Evolutionary conservation across 1,284 basidiomycete genomes (phyloP).

Genomic region (Pseudozyma pruni): DNA sequence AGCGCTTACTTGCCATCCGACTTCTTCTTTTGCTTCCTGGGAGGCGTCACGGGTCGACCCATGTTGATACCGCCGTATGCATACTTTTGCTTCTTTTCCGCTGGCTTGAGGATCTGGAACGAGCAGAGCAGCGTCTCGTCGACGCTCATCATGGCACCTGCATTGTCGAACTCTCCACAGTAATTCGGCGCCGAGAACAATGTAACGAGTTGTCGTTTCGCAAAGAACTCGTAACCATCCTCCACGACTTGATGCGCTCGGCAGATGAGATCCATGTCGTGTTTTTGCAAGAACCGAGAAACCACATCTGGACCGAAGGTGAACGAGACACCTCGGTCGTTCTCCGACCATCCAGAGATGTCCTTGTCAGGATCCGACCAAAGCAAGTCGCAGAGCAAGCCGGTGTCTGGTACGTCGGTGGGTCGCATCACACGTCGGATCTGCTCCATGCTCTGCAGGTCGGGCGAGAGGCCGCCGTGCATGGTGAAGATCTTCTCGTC

Average conservation of each 20-base stretch:
- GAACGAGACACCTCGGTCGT: slow-evolving; percentile 96
- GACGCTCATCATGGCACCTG: slow-evolving; percentile 99
- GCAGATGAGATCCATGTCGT: slow-evolving; percentile 98
- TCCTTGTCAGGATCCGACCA: slow-evolving; percentile 99
- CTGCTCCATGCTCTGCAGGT: slow-evolving; percentile 99
- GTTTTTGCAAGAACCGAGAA: slow-evolving; percentile 96
- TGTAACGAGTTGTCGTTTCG: slow-evolving; percentile 95
- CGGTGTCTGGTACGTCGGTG: slow-evolving; percentile 98
- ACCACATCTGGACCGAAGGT: slow-evolving; percentile 99
- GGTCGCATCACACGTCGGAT: slow-evolving; percentile 99
- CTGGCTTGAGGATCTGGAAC: slow-evolving; percentile 95
- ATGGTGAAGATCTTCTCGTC: slow-evolving; percentile 94
- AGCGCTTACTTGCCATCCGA: slow-evolving; percentile 62
- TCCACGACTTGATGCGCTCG: slow-evolving; percentile 99
- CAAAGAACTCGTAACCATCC: slow-evolving; percentile 99
- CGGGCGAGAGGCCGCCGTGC: slow-evolving; percentile 90
- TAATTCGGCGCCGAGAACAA: slow-evolving; percentile 98
- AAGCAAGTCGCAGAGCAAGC: slow-evolving; percentile 94
- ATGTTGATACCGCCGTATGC: slow-evolving; percentile 68
- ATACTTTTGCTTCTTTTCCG: slow-evolving; percentile 95
- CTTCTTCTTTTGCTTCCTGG: slow-evolving; percentile 72
- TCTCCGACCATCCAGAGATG: slow-evolving; percentile 99
- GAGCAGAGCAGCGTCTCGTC: slow-evolving; percentile 97
- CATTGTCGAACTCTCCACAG: slow-evolving; percentile 98
- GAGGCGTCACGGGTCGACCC: slow-evolving; percentile 72